Conservation (phyloP, 345 rosid genomes). For the Capsella bursapastoris region DNA sequence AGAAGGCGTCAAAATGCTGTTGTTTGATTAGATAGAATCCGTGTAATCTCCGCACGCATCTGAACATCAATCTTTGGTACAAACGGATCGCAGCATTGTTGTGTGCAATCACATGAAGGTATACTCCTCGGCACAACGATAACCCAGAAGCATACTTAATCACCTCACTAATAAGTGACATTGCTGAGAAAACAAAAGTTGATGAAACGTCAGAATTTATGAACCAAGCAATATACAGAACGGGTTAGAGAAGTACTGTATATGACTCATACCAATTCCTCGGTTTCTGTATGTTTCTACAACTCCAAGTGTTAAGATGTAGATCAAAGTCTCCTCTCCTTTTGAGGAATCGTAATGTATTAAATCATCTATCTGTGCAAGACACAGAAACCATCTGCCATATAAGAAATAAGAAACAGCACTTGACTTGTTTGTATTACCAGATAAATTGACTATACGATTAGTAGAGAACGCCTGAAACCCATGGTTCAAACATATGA, state of each 20-base stretch:
- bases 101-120: constrained; percentile 87
- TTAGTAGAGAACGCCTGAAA: neutral
- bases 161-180: constrained; percentile 67
- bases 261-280: constrained; percentile 67
- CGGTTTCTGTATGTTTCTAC: constrained; percentile 69
- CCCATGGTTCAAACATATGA: neutral
- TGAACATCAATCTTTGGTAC: constrained; percentile 81
- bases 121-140: constrained; percentile 69
- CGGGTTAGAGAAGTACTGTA: neutral
- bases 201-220: constrained; percentile 5
- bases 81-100: constrained; percentile 81
- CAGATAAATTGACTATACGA: too few relatives aligned
- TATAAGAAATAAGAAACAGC: constrained; percentile 16
- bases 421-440: neutral
- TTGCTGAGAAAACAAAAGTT: constrained; percentile 52
- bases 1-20: constrained; percentile 76
- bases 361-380: constrained; percentile 79
- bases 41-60: constrained; percentile 60
- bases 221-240: neutral
- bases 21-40: constrained; percentile 70
- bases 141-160: constrained; percentile 70
- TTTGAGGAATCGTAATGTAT: constrained; percentile 61
- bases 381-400: constrained; percentile 43
- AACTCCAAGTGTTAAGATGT: constrained; percentile 86
- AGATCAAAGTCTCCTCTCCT: constrained; percentile 71